Evolutionary conservation across 768 basidiomycete species (phyloP).

Genomic region (Podaxis sp.): DNA sequence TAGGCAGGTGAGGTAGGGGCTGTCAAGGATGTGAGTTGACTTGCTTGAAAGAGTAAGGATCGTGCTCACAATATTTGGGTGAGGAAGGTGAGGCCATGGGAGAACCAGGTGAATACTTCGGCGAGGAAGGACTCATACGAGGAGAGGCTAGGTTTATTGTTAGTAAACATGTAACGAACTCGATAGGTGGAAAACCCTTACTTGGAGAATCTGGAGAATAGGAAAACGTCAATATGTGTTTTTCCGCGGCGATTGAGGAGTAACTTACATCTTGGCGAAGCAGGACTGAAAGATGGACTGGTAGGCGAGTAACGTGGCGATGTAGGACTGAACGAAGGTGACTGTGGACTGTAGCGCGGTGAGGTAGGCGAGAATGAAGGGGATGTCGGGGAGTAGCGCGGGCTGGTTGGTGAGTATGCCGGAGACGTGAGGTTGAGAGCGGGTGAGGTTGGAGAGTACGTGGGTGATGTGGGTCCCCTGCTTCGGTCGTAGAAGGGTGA

Average conservation of each 20-base stretch:
- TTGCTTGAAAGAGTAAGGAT: background rate
- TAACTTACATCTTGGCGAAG: conserved; percentile 83
- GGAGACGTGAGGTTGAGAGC: conserved; percentile 80
- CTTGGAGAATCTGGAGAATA: conserved; percentile 67
- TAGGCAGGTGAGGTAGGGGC: conserved; percentile 86
- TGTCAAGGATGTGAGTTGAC: conserved; percentile 24
- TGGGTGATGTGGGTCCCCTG: conserved; percentile 64
- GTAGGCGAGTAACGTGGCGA: conserved; percentile 88
- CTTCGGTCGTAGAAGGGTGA: conserved; percentile 80
- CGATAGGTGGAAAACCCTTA: conserved; percentile 33
- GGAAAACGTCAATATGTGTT: conserved; percentile 16
- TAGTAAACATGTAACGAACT: conserved; percentile 20
- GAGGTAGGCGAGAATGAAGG: conserved; percentile 85
- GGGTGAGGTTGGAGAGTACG: conserved; percentile 87
- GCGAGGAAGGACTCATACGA: conserved; percentile 85
- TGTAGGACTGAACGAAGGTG: conserved; percentile 87
- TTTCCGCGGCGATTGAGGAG: conserved; percentile 6
- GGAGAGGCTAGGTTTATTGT: conserved; percentile 53
- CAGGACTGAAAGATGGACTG: conserved; percentile 87
- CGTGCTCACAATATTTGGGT: conserved; percentile 80
- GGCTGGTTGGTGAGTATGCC: conserved; percentile 80
- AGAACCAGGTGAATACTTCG: conserved; percentile 91
- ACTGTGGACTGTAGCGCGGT: conserved; percentile 83
- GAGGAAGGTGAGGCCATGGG: conserved; percentile 88
- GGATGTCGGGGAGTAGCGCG: conserved; percentile 81